Evolutionary conservation across 2,329 filamentous ascomycete species (phyloP).

Genomic region (Chrysosphaeria jannelii): DNA sequence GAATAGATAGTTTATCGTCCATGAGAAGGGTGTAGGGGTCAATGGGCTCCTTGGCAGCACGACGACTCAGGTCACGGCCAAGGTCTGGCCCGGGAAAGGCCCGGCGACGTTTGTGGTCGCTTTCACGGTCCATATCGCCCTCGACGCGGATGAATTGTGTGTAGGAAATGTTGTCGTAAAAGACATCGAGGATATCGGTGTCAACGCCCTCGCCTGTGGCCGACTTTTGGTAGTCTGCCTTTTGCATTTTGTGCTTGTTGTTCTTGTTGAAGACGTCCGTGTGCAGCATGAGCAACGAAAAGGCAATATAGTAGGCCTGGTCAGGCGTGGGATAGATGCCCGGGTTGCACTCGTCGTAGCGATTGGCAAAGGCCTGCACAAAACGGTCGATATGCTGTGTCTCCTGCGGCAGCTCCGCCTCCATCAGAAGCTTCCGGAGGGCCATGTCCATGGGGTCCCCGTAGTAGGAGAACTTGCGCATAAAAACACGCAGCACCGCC

Average conservation of each 20-base stretch:
- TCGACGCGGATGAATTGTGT: conserved; percentile 96
- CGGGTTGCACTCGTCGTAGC: conserved; percentile 94
- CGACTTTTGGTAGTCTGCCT: conserved; percentile 82
- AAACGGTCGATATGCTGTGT: conserved; percentile 95
- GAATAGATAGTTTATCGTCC: conserved; percentile 54
- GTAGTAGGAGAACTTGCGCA: conserved; percentile 84
- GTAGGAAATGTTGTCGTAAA: conserved; percentile 96
- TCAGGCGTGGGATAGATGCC: conserved; percentile 77
- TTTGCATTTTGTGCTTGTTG: conserved; percentile 98
- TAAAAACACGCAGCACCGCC: conserved; percentile 71
- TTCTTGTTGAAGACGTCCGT: conserved; percentile 99
- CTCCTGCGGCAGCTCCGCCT: conserved; percentile 84
- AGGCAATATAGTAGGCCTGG: conserved; percentile 94
- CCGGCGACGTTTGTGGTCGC: conserved; percentile 44
- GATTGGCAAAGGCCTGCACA: conserved; percentile 75
- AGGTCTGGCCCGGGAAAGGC: conserved; percentile 35
- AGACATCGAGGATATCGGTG: conserved; percentile 76
- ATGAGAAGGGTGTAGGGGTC: conserved; percentile 89
- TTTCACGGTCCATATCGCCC: conserved; percentile 57
- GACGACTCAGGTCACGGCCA: conserved; percentile 30
- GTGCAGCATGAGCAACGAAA: conserved; percentile 83
- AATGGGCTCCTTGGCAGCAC: conserved; percentile 50
- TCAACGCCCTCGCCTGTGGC: conserved; percentile 76
- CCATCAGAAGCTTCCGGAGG: conserved; percentile 81
- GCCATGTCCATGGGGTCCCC: conserved; percentile 97